Base-by-base conservation (phyloP, 345 rosid species). In the Ceriops zippeliana region DNA sequence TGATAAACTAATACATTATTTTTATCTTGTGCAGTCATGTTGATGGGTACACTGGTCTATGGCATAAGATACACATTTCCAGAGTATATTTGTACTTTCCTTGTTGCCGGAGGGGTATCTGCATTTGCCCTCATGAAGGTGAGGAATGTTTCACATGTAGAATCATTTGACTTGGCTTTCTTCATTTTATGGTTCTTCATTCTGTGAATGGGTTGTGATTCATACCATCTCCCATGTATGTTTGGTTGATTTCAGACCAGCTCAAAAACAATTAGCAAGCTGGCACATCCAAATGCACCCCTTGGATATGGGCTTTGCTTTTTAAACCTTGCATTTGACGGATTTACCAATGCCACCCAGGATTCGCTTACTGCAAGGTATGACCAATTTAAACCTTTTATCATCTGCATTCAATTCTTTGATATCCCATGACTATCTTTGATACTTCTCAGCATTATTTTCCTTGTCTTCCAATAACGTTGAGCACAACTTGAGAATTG, bases 291-390 rank as follows among this genome's bases (percentile, higher is more conserved):
- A 56, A 91, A 95, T 77, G 96, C 98, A 1, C 98, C 99, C 35
- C 87, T 90, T 72, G 99, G 98, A 54, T 96, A 96, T 62, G 89
- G 95, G 37, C 90, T 96, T 32, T 96, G 98, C 75, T 92, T 89
- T 83, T 67, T 92, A 63, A 95, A 95, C 80, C 96, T 95, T 49
- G 89, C 92, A 74, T 92, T 95, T 82, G 99, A 95, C 72, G 99
- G 99, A 72, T 95, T 91, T 77, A 95, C 99, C 71, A 95, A 95
- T 37, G 98, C 99, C 31, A 96, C 98, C 22, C 99, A 96, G 77
- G 99, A 96, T 84, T 96, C 99, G 24, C 83, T 96, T 46, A 85
- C 82, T 15, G 85, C 82, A 28, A 84, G 99, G 99, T 90, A 79
- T 69, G 70, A 27, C 8, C 27, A n/a, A 21, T 16, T 20, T 16